A percentile compares a stretch with the other conserved stretches of the same genome.
Evolutionary conservation across 1,284 basidiomycete species (phyloP).

Genomic region (Phylloboletellus chloephorus): DNA sequence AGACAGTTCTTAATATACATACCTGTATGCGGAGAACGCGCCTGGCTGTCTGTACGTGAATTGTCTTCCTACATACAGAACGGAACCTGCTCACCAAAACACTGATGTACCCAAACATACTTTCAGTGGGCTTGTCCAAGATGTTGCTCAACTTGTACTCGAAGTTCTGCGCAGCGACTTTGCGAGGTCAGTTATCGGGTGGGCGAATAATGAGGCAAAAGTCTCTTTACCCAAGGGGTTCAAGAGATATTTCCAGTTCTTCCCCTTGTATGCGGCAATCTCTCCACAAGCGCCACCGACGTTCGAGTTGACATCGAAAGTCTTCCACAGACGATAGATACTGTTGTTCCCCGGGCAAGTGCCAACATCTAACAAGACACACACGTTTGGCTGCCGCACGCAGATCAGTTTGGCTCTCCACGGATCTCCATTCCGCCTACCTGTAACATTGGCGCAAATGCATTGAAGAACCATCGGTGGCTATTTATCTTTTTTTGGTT

Average conservation of each 20-base stretch:
- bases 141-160: constrained; percentile 94
- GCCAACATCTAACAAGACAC: constrained; percentile 88
- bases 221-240: constrained; percentile 72
- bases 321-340: constrained; percentile 92
- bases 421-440: constrained; percentile 32
- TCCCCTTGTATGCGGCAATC: constrained; percentile 90
- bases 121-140: constrained; percentile 92
- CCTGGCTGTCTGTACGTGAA: constrained; percentile 59
- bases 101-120: constrained; percentile 89
- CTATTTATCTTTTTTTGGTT: constrained; percentile 97
- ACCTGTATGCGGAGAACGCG: constrained; percentile 88
- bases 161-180: constrained; percentile 91
- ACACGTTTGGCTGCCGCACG: constrained; percentile 70
- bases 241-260: constrained; percentile 72
- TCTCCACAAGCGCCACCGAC: constrained; percentile 95
- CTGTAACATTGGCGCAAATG: constrained; percentile 71
- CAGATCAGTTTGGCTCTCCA: constrained; percentile 3
- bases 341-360: constrained; percentile 82
- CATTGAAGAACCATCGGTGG: constrained; percentile 95
- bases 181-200: constrained; percentile 11
- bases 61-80: constrained; percentile 1
- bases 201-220: neutral
- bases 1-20: constrained; percentile 6
- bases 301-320: constrained; percentile 89
- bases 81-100: constrained; percentile 50